These are phyloP conservation scores for Globisporangium canariense DNA, from an alignment of 352 stramenopile genomes.

Conservation along the genomic window DNA sequence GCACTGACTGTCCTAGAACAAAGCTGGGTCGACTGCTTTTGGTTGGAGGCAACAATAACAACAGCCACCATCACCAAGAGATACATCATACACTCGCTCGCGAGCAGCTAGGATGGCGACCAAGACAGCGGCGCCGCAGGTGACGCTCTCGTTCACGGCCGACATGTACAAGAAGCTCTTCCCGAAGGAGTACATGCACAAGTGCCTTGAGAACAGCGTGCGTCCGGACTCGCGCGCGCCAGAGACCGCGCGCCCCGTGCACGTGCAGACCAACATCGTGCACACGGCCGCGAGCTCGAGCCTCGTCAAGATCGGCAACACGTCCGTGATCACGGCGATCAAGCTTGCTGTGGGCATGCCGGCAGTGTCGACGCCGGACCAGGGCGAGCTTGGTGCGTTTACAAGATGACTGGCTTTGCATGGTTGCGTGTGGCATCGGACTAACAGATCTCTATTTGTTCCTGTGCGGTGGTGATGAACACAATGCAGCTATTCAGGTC, in stretches of 20 bases:
- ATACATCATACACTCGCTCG: neutral
- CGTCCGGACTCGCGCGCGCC: conserved; percentile 56
- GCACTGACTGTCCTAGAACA: neutral
- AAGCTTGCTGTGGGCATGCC: conserved; percentile 76
- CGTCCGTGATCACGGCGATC: conserved; percentile 64
- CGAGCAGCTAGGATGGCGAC: neutral
- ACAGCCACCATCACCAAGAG: neutral
- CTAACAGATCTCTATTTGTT: neutral
- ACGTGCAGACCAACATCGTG: conserved; percentile 65
- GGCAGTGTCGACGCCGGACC: conserved; percentile 60
- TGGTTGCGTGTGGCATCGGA: neutral
- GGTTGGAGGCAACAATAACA: neutral
- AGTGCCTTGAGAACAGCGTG: conserved; percentile 57
- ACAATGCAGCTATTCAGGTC: conserved; percentile 59
- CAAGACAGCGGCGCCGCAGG: conserved; percentile 4
- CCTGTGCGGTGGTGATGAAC: neutral
- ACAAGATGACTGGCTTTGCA: neutral
- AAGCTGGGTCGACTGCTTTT: neutral
- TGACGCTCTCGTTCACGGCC: conserved; percentile 50
- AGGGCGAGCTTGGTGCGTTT: conserved; percentile 65
- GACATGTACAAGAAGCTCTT: conserved; percentile 80
- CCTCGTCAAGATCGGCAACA: conserved; percentile 73
- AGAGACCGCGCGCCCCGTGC: conserved; percentile 40
- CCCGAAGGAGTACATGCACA: conserved; percentile 60
- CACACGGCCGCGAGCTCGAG: conserved; percentile 63